Evolutionary conservation across 768 basidiomycete genomes (phyloP), one percentile per base, ranked within the genome.

Genomic region (Leucocoprinus birnbaumii): DNA sequence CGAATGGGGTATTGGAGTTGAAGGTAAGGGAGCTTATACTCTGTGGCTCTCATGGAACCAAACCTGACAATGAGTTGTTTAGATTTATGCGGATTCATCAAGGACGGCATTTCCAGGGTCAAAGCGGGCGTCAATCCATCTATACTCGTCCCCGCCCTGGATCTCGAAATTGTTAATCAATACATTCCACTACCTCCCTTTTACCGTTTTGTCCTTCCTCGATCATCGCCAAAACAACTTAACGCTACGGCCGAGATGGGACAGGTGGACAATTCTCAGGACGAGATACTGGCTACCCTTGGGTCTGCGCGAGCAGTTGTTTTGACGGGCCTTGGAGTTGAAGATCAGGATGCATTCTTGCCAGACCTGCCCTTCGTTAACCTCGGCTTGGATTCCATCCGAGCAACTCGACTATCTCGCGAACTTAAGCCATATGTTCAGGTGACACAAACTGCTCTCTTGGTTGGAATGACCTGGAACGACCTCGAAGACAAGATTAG

Each of bases 311-410:
- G 18, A 38, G 49, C 38, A 18, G 21, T 51, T 25, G 38, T 51
- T 22, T 40, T 38, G 14, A 24, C 22, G 4, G 25, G 37, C 18
- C 59, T 73, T n/a, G 70, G 70, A 44, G 58, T 77, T 21, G 53
- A 68, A 1, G 55, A 45, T 25, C 16, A 55, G 18, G 63, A 68
- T 18, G 73, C 75, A 31, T 69, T 77, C 44, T 65, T 66, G 5
- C 48, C 59, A 0, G 67, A 74, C 11, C 66, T 73, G 5, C 75
- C 76, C 1, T 63, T 78, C 45, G 74, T 72, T 1, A 63, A 70
- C 2, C 77, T 76, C 40, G 76, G 76, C 8, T 62, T 76, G 16
- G 75, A 77, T 57, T 77, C 75, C 1, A 65, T 77, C 5, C 65
- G 70, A 9, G 75, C 75, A 13, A 69, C 69, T 4, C 65, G 66